Conservation (phyloP, 306 rosid genomes). For the Parietaria judaica region DNA sequence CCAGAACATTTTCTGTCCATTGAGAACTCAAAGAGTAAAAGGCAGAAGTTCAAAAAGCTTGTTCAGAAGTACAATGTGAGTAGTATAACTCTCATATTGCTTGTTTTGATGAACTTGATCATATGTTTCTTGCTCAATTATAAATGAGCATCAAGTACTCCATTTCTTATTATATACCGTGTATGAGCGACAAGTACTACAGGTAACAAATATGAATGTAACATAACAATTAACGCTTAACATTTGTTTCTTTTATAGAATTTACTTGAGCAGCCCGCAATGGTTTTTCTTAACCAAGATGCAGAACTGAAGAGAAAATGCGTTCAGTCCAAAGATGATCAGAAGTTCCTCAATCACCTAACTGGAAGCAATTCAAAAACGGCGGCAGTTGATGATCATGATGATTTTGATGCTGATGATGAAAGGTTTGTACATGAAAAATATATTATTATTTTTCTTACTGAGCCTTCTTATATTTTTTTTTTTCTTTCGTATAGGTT, state of each 20-base stretch:
- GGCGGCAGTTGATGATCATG: slow-evolving; percentile 18
- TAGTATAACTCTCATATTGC: slow-evolving; percentile 5
- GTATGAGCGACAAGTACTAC: not conserved
- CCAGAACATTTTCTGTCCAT: slow-evolving; percentile 44
- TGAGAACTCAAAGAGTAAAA: slow-evolving; percentile 48
- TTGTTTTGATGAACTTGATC: not conserved
- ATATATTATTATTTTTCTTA: not conserved
- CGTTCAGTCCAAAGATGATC: slow-evolving; percentile 34
- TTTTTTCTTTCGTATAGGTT: slow-evolving; percentile 42
- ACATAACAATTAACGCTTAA: not conserved
- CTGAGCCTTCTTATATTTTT: not conserved
- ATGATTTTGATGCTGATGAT: slow-evolving; percentile 19
- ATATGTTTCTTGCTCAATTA: not conserved
- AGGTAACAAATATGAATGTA: not conserved
- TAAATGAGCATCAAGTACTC: not conserved
- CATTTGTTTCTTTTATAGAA: slow-evolving; percentile 42
- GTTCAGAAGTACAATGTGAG: slow-evolving; percentile 76
- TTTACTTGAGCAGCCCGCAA: slow-evolving; percentile 63
- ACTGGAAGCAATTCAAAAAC: slow-evolving; percentile 18
- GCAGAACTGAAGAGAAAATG: slow-evolving; percentile 23
- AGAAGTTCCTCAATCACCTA: slow-evolving; percentile 25
- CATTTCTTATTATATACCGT: not conserved
- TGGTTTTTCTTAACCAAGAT: slow-evolving; percentile 48
- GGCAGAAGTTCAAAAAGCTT: slow-evolving; percentile 75
- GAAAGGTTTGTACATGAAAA: slow-evolving; percentile 43